phyloP scores from a whole-genome alignment of 2,329 filamentous ascomycete genomes.

The Exophiala spinifera region DNA sequence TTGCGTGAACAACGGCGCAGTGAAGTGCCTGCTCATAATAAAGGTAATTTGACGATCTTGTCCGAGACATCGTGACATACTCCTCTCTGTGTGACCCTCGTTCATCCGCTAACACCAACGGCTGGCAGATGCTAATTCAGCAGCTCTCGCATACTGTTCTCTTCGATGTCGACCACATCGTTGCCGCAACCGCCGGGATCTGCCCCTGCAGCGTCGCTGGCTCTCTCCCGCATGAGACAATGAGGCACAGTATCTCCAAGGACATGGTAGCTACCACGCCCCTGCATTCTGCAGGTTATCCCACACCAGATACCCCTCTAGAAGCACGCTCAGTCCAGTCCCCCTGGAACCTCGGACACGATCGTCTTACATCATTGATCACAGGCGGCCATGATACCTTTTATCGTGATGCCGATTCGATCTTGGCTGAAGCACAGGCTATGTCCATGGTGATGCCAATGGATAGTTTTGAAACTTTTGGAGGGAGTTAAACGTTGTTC shows the following conservation, averaged over 20 bases:
- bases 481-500: background rate
- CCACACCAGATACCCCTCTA: conserved; percentile 11
- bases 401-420: conserved; percentile 13
- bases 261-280: background rate
- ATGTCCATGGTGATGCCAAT: conserved; percentile 14
- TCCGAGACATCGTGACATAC: background rate
- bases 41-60: conserved; percentile 6
- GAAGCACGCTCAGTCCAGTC: conserved; percentile 8
- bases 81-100: too few species aligned
- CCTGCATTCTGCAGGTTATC: conserved; percentile 5
- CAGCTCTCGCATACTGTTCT: conserved; percentile 26
- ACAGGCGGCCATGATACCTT: conserved; percentile 6
- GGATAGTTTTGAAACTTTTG: conserved; percentile 7
- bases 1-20: conserved; percentile 21
- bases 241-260: conserved; percentile 5
- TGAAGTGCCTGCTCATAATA: conserved; percentile 18
- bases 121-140: conserved; percentile 19
- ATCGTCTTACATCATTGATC: background rate
- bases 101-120: background rate
- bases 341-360: conserved; percentile 8
- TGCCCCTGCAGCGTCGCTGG: conserved; percentile 11
- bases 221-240: conserved; percentile 4
- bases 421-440: conserved; percentile 16
- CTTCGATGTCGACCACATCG: conserved; percentile 26
- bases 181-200: conserved; percentile 12